Conservation (phyloP, 2,329 filamentous ascomycete species). For the Penicillium verrucosum region DNA sequence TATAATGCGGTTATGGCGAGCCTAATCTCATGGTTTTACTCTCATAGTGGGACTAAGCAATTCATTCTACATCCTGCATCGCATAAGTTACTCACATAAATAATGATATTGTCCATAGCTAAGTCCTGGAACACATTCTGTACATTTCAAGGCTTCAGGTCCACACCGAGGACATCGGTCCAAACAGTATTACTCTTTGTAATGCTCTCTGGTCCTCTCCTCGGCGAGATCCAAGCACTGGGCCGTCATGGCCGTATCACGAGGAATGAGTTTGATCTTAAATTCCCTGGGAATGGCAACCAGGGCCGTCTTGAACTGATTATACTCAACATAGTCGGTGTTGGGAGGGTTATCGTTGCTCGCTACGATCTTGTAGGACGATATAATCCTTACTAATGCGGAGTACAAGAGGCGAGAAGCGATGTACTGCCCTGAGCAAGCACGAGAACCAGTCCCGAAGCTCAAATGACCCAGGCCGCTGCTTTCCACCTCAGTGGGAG, state of each 20-base stretch:
- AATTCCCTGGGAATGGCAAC: constrained; percentile 60
- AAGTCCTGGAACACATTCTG: not conserved
- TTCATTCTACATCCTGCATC: not conserved
- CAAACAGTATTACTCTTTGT: constrained; percentile 38
- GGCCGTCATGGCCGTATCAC: constrained; percentile 41
- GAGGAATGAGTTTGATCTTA: constrained; percentile 55
- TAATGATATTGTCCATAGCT: not conserved
- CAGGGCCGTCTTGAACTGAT: constrained; percentile 57
- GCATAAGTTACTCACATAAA: not conserved
- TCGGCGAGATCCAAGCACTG: constrained; percentile 46
- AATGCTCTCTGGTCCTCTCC: constrained; percentile 48
- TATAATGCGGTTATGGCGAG: too few species aligned
- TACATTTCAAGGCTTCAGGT: too few species aligned
- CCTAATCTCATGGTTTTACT: too few species aligned
- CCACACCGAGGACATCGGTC: too few species aligned
- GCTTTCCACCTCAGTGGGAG: constrained; percentile 44
- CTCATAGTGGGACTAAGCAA: not conserved
- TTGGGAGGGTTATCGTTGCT: constrained; percentile 54
- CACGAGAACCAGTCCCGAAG: constrained; percentile 57
- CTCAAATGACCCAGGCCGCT: constrained; percentile 53
- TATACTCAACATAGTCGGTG: constrained; percentile 62
- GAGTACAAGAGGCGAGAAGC: constrained; percentile 57
- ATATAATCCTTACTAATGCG: constrained; percentile 53
- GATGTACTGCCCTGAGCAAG: constrained; percentile 58
- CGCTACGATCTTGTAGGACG: constrained; percentile 52